Conservation (phyloP, 306 rosid genomes). For the Geum urbanum region DNA sequence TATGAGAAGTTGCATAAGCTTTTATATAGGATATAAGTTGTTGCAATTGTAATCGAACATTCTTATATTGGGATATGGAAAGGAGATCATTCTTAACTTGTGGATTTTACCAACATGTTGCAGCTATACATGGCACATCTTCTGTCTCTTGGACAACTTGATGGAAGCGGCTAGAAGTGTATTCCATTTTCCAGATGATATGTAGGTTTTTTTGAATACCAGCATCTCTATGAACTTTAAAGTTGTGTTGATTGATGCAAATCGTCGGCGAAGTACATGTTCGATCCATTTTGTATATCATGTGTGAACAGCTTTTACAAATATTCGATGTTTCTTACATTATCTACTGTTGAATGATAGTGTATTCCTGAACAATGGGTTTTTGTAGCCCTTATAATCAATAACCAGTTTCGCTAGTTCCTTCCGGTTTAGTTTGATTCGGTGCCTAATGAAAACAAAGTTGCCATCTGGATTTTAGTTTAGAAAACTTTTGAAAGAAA, state of each 20-base stretch:
- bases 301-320: too few species aligned
- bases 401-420: not conserved
- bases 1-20: not conserved
- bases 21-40: too few species aligned
- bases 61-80: not conserved
- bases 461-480: not conserved
- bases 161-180: slow-evolving; percentile 59
- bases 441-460: not conserved
- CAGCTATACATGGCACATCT: slow-evolving; percentile 98
- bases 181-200: not conserved
- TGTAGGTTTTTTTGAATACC: not conserved
- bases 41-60: not conserved
- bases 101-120: slow-evolving; percentile 19
- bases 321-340: not conserved
- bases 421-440: not conserved
- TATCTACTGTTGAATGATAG: not conserved
- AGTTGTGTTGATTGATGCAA: not conserved
- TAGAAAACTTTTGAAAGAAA: too few species aligned
- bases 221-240: not conserved
- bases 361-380: not conserved
- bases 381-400: not conserved
- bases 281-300: not conserved
- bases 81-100: not conserved
- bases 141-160: slow-evolving; percentile 80
- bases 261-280: not conserved